Base-by-base conservation (phyloP, 2,329 filamentous ascomycete species). In the Cylindrodendrum hubeiense region DNA sequence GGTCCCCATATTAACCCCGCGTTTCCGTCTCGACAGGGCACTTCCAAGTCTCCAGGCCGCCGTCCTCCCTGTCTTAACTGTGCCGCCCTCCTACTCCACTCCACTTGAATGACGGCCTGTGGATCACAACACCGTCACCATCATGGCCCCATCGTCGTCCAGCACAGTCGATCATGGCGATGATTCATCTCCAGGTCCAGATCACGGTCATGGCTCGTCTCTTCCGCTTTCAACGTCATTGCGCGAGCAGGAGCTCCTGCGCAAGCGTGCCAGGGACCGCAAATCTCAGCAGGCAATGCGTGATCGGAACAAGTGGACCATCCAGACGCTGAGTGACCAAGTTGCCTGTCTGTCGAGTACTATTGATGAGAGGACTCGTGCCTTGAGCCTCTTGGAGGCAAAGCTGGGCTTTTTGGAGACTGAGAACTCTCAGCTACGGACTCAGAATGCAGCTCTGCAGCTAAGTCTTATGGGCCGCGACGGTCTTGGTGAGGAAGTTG, bases 261-360 rank as follows among this genome's bases (percentile, higher is more conserved):
- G 74, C 44, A 78, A 78, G 60, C 71, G 75, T 22, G 76, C 76
- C 3, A 66, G 75, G 22, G 76, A 78, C 57, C 74, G 75, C 47
- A 76, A 75, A 60, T 76, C 74, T 0, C 76, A 77, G 65, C 76
- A 78, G 69, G 75, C 75, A 17, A 78, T 78, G 76, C 72, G 75
- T 6, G 74, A 78, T 60, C 74, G 75, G 13, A 77, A 75, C 43
- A 76, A 73, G 64, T 77, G 74, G 72, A 73, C 74, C 9, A 74
- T 78, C 21, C 67, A 72, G 46, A 70, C 73, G 26, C 65, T 78
- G 28, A 75, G 67, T 13, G 72, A 76, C 33, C 75, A 77, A 60
- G 73, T 78, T n/a, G 67, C 69, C 26, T 70, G 67, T 19, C 65
- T 78, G 13, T 73, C 69, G 5, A 58, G 60, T 15, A 63, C 68